Evolutionary conservation across 352 stramenopile species (phyloP), one percentile per base, ranked within the genome.

Genomic region (Globisporangium alternatum): DNA sequence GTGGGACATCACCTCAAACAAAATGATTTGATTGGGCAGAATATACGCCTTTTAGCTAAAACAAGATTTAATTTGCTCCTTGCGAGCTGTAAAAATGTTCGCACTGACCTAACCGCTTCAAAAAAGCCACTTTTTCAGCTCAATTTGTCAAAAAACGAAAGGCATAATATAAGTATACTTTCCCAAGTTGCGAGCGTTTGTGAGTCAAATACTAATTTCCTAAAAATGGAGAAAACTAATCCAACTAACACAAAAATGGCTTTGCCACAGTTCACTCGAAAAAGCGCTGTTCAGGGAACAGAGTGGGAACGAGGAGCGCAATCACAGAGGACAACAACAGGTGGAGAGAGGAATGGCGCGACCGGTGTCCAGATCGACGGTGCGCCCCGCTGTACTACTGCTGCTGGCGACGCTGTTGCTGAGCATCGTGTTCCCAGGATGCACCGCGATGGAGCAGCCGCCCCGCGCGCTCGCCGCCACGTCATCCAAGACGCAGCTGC

Each of bases 391-490:
- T 9, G 25, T 44, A 9, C 19, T 37, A 19, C 31, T 62, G 43
- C 19, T 55, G 10, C 1, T 58, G n/a, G 12, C 4, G 15, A 28
- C 31, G n/a, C 10, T 58, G 9, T 3, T 52, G 19, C 33, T 53
- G 6, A 45, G 56, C 28, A 5, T 47, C 10, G 2, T 10, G 19
- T 31, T 44, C 15, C 53, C 17, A 5, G 4, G 8, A 3, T 55
- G 56, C 25, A 28, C 8, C 4, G 56, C 43, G 8, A 62, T 62
- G 56, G 56, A 62, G 44, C 56, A 62, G 56, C 56, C 56, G 17
- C 43, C 43, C 19, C 56, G 56, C 41, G n/a, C 44, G 30, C 56
- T 62, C 41, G 30, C 43, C 19, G 33, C n/a, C 13, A 5, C 41
- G 44, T 41, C 56, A 9, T 21, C 56, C 25, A 22, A 25, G 48